Base-by-base conservation (phyloP, 176 grass and related monocot genomes). In the Pontederia crassipes region DNA sequence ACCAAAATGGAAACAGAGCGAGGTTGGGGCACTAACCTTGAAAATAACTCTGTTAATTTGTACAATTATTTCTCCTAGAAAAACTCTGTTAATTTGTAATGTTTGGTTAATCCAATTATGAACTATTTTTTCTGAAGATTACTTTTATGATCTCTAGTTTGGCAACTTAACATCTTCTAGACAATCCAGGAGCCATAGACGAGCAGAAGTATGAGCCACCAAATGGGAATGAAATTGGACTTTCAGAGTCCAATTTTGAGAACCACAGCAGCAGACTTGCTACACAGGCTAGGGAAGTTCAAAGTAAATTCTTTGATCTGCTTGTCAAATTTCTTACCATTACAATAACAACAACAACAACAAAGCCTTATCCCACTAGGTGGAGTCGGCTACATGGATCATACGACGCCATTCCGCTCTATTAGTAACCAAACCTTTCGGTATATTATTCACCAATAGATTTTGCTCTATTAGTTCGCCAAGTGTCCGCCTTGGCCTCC, bases 161-260 rank as follows among this genome's bases (percentile, higher is more conserved):
- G 56, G 27, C 56, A 10, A 51, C 77, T 81, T 89, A 75, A 89
- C 74, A 59, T 78, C 40, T 72, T 45, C 66, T 75, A 80, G 81
- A 75, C 71, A 71, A 67, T 64, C 77, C 71, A 27, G 17, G 74
- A 58, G 64, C 80, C 62, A 72, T 83, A 78, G 70, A 72, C 66
- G 53, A 80, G 57, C 80, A 84, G 75, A 81, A 68, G 48, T 60
- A 74, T 64, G 61, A 57, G 17, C 17, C 32, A 50, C 54, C 78
- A 69, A 74, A 71, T 72, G 69, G 73, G 66, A 81, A 72, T 9
- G 17, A 10, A n/a, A n/a, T 47, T 69, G 66, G 66, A 68, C 62
- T 48, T 71, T 89, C 75, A 9, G 71, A 64, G 20, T 65, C 79
- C 45, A 77, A 67, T 18, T 72, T 72, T 62, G 77, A 57, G 28